phyloP scores from a whole-genome alignment of 352 stramenopile genomes.

The Phytophthora sp. region DNA sequence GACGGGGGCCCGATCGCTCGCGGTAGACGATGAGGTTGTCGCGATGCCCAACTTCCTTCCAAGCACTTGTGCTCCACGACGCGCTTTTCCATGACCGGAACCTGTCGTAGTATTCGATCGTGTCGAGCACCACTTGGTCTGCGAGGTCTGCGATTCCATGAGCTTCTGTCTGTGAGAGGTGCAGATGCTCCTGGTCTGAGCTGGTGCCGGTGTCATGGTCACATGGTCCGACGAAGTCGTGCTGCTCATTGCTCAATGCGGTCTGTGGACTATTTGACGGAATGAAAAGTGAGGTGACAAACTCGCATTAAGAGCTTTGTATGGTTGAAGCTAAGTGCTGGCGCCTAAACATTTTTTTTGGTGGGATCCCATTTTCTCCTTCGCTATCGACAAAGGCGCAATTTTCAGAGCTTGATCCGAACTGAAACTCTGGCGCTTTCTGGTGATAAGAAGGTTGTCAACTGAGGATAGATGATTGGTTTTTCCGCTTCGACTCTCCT shows the following conservation, averaged over 20 bases:
- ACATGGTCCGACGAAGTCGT: constrained; percentile 29
- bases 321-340: background rate
- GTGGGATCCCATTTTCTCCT: too few species aligned
- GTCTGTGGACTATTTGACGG: background rate
- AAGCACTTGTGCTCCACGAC: constrained; percentile 43
- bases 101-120: constrained; percentile 47
- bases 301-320: background rate
- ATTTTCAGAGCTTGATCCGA: too few species aligned
- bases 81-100: constrained; percentile 40
- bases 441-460: too few species aligned
- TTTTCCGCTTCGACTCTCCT: too few species aligned
- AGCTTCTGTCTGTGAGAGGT: constrained; percentile 30
- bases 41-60: constrained; percentile 51
- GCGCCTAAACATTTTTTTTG: too few species aligned
- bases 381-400: too few species aligned
- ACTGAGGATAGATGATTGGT: too few species aligned
- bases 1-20: constrained; percentile 32
- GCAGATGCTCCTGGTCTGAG: constrained; percentile 23
- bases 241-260: constrained; percentile 29
- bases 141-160: constrained; percentile 35
- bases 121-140: constrained; percentile 45
- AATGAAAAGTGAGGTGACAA: constrained; percentile 26
- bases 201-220: constrained; percentile 11
- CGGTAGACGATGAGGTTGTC: constrained; percentile 60
- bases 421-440: too few species aligned